A percentile compares a stretch with the other conserved stretches of the same genome.
Conservation (phyloP, 345 rosid genomes). For the Arabidopsis suecica region DNA sequence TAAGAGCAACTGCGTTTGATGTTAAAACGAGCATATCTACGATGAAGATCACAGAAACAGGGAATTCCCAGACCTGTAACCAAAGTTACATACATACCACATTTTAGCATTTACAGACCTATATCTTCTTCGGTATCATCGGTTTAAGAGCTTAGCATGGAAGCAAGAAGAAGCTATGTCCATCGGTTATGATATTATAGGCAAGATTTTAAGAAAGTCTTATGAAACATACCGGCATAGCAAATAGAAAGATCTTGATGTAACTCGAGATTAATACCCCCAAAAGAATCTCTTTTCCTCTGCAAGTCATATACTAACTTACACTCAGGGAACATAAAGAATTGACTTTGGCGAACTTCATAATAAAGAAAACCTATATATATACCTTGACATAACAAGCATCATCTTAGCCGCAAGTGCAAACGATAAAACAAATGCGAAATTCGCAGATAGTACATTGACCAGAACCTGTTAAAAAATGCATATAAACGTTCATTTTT, state of each 20-base stretch:
- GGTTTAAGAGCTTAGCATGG: neutral
- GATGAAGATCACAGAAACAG: conserved; percentile 68
- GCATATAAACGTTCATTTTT: neutral
- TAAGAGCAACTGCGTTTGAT: conserved; percentile 71
- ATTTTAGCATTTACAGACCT: conserved; percentile 9
- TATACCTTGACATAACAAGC: conserved; percentile 58
- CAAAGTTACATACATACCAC: neutral
- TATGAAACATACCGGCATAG: conserved; percentile 63
- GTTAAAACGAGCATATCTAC: conserved; percentile 77
- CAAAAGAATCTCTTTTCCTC: conserved; percentile 55
- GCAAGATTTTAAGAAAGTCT: neutral
- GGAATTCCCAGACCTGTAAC: conserved; percentile 85
- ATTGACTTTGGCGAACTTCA: neutral
- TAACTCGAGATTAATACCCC: conserved; percentile 77
- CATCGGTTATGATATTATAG: neutral
- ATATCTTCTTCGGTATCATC: neutral
- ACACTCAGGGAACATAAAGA: conserved; percentile 1
- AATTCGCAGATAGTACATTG: conserved; percentile 66
- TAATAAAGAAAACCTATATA: neutral
- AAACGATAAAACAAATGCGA: conserved; percentile 57
- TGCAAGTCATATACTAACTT: conserved; percentile 20
- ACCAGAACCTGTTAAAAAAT: conserved; percentile 53
- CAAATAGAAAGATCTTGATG: conserved; percentile 68
- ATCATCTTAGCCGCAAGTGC: conserved; percentile 51
- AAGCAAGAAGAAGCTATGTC: neutral